Evolutionary conservation across 129 eudicot genomes (phyloP), one percentile per base, ranked within the genome.

Genomic region (Tagetes patula): DNA sequence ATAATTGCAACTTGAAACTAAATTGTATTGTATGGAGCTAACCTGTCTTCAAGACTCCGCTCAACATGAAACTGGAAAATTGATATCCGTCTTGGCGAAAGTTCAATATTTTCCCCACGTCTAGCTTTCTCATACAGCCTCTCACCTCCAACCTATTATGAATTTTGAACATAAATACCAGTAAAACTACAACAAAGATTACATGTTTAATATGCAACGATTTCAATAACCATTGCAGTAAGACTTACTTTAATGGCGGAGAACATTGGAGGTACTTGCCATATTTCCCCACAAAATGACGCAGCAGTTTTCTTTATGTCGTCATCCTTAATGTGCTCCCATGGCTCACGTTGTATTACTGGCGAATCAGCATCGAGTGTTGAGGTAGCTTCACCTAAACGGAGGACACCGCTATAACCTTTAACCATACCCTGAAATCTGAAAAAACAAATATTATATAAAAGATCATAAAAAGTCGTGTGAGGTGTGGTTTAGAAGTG

Each of bases 231-330:
- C 34, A 63, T 38, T 46, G 61, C 31, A 49, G 55, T 45, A 62
- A 69, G 32, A 62, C 87, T 84, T 83, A 94, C 98, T 84, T 94
- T 94, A 62, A 94, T 90, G 72, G 99, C 99, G 0, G 99, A 90
- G 77, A 94, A 94, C 99, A 94, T 94, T 42, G 99, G 99, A 68
- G 99, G 99, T 67, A 90, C 99, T 90, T 94, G 99, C 93, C 96
- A 94, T 84, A 90, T 94, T 74, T 94, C 99, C 69, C 98, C 98
- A 81, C 83, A 76, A 82, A 94, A 90, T 38, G 97, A 84, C 49
- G 88, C 91, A 50, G 96, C 96, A 31, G 89, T 66, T 85, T 90
- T 90, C 85, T 84, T 94, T 74, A 94, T 82, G 73, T 86, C 96
- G 68, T 80, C 88, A 40, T 86, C 94, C 85, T 90, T 94, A 4